A percentile compares a stretch with the other conserved stretches of the same genome.
These are phyloP conservation scores for Neurospora terricola DNA, from an alignment of 495 filamentous ascomycete genomes.

Conservation along the genomic window DNA sequence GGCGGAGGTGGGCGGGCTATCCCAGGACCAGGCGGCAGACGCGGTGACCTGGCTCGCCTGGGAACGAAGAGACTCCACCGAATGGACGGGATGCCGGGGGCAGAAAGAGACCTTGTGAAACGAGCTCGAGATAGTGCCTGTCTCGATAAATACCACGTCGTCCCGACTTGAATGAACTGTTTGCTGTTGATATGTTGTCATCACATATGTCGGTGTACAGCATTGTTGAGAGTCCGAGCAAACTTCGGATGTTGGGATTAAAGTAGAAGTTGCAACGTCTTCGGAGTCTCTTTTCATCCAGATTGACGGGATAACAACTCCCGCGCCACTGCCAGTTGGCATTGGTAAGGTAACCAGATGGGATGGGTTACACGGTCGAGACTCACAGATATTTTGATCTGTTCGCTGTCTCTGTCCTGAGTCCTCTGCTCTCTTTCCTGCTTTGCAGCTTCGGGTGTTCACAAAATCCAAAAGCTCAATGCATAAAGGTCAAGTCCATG, in stretches of 20 bases:
- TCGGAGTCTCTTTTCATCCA: background rate
- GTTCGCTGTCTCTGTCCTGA: too few species aligned
- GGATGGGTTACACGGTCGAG: background rate
- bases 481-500: background rate
- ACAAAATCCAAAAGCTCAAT: background rate
- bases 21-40: background rate
- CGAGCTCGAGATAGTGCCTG: background rate
- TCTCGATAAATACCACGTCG: background rate
- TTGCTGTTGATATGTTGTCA: too few species aligned
- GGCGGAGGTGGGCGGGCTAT: background rate
- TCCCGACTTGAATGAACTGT: too few species aligned
- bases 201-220: background rate
- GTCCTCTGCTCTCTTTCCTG: too few species aligned
- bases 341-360: background rate
- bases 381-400: background rate
- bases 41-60: background rate
- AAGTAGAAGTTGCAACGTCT: background rate
- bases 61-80: background rate
- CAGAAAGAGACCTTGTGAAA: background rate
- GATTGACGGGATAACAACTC: background rate
- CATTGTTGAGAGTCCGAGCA: background rate
- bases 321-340: background rate
- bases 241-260: background rate
- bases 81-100: background rate
- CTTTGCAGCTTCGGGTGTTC: too few species aligned